These are phyloP conservation scores for Leccinum angustisporum DNA, from an alignment of 1,284 basidiomycete species.

Conservation along the genomic window DNA sequence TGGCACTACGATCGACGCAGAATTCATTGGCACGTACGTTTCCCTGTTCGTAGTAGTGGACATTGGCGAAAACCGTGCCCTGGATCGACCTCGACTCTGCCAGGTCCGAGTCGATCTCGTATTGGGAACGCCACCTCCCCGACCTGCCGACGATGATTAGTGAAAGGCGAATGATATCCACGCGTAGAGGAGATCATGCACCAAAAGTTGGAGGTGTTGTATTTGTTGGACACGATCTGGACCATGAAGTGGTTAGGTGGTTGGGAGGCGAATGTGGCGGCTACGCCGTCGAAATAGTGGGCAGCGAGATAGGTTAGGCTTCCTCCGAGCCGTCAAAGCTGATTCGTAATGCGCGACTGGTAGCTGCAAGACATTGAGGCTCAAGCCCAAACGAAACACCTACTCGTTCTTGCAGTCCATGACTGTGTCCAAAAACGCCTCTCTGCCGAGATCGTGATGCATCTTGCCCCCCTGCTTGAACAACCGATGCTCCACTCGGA, in stretches of 20 bases:
- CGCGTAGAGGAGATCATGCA: slow-evolving; percentile 29
- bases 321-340: slow-evolving; percentile 88
- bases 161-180: neutral
- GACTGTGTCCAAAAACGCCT: slow-evolving; percentile 89
- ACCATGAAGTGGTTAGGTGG: slow-evolving; percentile 59
- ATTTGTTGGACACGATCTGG: slow-evolving; percentile 90
- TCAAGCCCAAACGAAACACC: slow-evolving; percentile 29
- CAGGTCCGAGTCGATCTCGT: slow-evolving; percentile 23
- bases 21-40: slow-evolving; percentile 56
- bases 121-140: slow-evolving; percentile 87
- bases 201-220: slow-evolving; percentile 92
- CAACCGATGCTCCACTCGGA: slow-evolving; percentile 93
- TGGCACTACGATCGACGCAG: neutral
- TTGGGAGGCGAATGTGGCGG: slow-evolving; percentile 60
- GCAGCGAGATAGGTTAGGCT: slow-evolving; percentile 76
- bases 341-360: slow-evolving; percentile 87
- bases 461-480: slow-evolving; percentile 84
- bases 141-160: slow-evolving; percentile 54
- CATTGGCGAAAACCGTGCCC: slow-evolving; percentile 64
- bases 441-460: slow-evolving; percentile 92
- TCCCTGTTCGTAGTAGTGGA: slow-evolving; percentile 96
- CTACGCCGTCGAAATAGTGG: slow-evolving; percentile 77
- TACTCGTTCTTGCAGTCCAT: slow-evolving; percentile 98
- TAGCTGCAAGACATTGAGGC: slow-evolving; percentile 54
- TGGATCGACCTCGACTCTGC: slow-evolving; percentile 29